These are phyloP conservation scores for Coffea canephora DNA, from an alignment of 257 asterid species.

Conservation along the genomic window DNA sequence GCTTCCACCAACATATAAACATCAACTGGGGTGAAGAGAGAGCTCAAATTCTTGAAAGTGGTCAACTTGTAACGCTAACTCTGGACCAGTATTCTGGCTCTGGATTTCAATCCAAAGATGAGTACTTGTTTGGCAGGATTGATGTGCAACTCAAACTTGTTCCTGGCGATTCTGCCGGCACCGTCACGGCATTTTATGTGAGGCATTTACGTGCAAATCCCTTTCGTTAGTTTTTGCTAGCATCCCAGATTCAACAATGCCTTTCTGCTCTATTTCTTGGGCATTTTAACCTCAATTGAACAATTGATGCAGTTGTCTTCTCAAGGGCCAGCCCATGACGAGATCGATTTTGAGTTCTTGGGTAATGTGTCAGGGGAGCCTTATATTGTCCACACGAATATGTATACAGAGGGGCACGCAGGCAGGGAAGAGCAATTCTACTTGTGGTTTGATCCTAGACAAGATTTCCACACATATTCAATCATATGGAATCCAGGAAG, in stretches of 20 bases:
- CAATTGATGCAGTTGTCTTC: constrained; percentile 28
- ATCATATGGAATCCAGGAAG: constrained; percentile 32
- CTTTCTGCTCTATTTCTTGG: neutral
- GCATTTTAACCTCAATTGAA: neutral
- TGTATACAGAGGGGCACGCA: constrained; percentile 33
- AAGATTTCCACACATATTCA: constrained; percentile 32
- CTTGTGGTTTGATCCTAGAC: constrained; percentile 39
- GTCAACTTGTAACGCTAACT: constrained; percentile 29
- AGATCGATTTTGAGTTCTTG: constrained; percentile 38
- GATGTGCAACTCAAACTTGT: constrained; percentile 36
- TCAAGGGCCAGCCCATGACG: constrained; percentile 30
- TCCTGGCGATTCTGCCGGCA: constrained; percentile 33
- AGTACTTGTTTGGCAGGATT: constrained; percentile 25
- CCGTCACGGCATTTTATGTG: constrained; percentile 61
- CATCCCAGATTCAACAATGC: neutral
- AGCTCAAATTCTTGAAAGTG: constrained; percentile 43
- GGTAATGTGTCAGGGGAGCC: constrained; percentile 38
- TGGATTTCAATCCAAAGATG: constrained; percentile 32
- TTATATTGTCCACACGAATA: constrained; percentile 34
- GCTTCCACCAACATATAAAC: constrained; percentile 42
- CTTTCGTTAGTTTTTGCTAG: neutral
- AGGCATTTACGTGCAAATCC: neutral
- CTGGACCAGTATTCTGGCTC: constrained; percentile 36
- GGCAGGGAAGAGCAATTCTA: constrained; percentile 37
- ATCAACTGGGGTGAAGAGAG: constrained; percentile 52